Evolutionary conservation across 2,329 filamentous ascomycete species (phyloP), one percentile per base, ranked within the genome.

Genomic region (Sclerotinia glacialis): DNA sequence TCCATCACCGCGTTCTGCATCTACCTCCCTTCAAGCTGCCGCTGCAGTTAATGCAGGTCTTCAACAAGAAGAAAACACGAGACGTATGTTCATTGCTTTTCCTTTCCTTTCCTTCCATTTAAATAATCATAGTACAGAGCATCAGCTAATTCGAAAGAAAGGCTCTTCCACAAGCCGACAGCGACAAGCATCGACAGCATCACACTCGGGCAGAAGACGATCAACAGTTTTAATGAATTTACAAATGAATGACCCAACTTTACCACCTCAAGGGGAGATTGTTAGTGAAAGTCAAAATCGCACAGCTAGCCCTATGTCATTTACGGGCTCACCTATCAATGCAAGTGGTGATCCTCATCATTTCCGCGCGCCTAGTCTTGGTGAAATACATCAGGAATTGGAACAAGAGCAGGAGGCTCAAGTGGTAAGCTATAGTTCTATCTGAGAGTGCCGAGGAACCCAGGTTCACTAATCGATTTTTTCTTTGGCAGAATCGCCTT

Each of bases 341-440:
- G 52, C 69, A 9, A 72, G 65, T 50, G 75, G 78, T 44, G 85
- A 87, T 71, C 84, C 86, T 21, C 83, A 86, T 71, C 89, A 90
- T 73, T 84, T 86, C 71, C 83, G 90, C 59, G 80, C 88, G 0
- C 89, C 89, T 2, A 92, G 89, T 75, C 77, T 93, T 69, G 90
- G 90, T 23, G 89, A 92, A 77, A 84, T 93, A 52, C 89, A 93
- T 72, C 90, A 93, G 75, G 89, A 92, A 77, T 81, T 93, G 1
- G 90, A 93, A 77, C 89, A 87, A 64, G 90, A 93, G 78, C 89
- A 92, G 76, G 90, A 93, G 74, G 88, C 86, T 31, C 89, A 92
- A 78, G 90, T 93, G 70, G 87, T 89, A 80, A 61, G 85, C 78
- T 21, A 37, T 21, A 14, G 4, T 28, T 42, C 9, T 23, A 55